Conservation (phyloP, 2,329 filamentous ascomycete genomes). For the Zymoseptoria passerinii region DNA sequence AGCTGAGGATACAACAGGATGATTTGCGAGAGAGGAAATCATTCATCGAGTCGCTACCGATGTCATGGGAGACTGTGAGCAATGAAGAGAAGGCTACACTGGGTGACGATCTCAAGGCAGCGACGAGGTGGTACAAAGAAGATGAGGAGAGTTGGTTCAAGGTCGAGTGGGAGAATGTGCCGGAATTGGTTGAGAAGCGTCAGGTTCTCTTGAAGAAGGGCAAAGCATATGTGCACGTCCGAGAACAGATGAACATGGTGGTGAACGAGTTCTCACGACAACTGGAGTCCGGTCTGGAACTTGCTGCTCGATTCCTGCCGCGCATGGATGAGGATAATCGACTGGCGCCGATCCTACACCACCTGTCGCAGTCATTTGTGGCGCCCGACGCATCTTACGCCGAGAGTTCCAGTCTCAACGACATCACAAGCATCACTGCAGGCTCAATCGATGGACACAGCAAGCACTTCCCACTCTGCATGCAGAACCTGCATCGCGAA, state of each 20-base stretch:
- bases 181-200: constrained; percentile 75
- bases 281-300: constrained; percentile 75
- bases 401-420: constrained; percentile 48
- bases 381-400: constrained; percentile 80
- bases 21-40: constrained; percentile 61
- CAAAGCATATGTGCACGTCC: constrained; percentile 82
- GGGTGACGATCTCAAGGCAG: constrained; percentile 52
- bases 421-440: constrained; percentile 68
- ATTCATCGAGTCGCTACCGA: constrained; percentile 68
- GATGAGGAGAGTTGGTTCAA: constrained; percentile 93
- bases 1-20: constrained; percentile 70
- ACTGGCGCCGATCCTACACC: constrained; percentile 62
- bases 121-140: constrained; percentile 43
- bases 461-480: constrained; percentile 82
- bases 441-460: constrained; percentile 70
- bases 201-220: constrained; percentile 69
- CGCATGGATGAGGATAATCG: constrained; percentile 94
- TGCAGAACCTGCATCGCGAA: constrained; percentile 81
- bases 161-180: constrained; percentile 89
- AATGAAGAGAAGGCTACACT: constrained; percentile 71
- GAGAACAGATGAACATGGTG: constrained; percentile 83
- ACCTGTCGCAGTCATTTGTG: constrained; percentile 93
- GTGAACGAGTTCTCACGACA: constrained; percentile 74
- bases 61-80: constrained; percentile 76
- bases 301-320: constrained; percentile 84